A percentile compares a stretch with the other conserved stretches of the same genome.
phyloP scores from a whole-genome alignment of 495 filamentous ascomycete genomes.

The Aspergillus bridgeri region DNA sequence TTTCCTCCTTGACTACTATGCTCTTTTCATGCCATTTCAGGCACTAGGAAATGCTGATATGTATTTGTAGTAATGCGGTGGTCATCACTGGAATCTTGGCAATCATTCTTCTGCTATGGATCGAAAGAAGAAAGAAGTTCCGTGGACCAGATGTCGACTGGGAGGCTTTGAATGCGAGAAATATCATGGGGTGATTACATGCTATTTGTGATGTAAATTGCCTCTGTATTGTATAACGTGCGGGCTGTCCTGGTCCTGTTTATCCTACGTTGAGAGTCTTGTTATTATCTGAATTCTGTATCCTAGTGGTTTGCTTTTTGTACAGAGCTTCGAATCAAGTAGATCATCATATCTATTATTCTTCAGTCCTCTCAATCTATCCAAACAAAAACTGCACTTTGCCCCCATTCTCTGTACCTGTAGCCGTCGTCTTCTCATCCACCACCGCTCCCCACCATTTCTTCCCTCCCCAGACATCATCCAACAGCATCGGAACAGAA shows the following conservation, averaged over 20 bases:
- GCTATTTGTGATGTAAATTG: background rate
- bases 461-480: slow-evolving; percentile 15
- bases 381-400: slow-evolving; percentile 9
- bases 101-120: slow-evolving; percentile 25
- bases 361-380: background rate
- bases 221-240: background rate
- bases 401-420: background rate
- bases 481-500: slow-evolving; percentile 14
- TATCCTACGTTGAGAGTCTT: background rate
- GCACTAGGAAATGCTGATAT: background rate
- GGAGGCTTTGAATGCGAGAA: slow-evolving; percentile 13
- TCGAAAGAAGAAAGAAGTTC: slow-evolving; percentile 16
- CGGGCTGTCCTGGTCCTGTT: background rate
- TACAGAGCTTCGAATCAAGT: too few relatives aligned
- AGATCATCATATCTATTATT: too few relatives aligned
- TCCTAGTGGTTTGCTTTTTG: too few relatives aligned
- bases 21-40: background rate
- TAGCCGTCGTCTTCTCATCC: slow-evolving; percentile 10
- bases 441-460: slow-evolving; percentile 18
- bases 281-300: too few relatives aligned
- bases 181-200: background rate
- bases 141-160: slow-evolving; percentile 29
- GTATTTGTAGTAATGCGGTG: slow-evolving; percentile 2
- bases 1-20: background rate
- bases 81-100: slow-evolving; percentile 27